Evolutionary conservation across 345 rosid species (phyloP), one percentile per base, ranked within the genome.

Genomic region (Sisymbrium altissimum): DNA sequence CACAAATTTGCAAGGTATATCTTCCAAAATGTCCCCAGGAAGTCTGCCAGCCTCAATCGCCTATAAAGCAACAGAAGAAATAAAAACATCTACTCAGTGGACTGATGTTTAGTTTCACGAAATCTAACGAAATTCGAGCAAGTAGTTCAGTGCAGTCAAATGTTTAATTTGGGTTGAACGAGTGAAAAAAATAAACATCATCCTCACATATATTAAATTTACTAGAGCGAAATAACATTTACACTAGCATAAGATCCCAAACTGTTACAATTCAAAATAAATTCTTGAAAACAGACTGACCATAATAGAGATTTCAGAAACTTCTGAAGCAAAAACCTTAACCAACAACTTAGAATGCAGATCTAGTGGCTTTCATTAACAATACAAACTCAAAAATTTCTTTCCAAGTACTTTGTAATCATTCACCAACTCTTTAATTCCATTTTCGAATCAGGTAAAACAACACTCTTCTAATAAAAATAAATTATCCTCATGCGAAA

Each of bases 1-100:
- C 73, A 83, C 68, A 68, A 80, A 96, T 79, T 87, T 88, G 89
- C 85, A 88, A 11, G 90, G 92, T 75, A 90, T 78, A 69, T 82
- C 91, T 67, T 84, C 96, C 83, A 86, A 78, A 77, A 87, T 67
- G 79, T 92, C 98, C 72, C 89, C 86, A 62, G 97, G 99, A 70
- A 96, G 83, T 77, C 83, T 84, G 14, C 98, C 98, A 78, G 90
- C 89, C 66, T 92, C 98, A 82, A 96, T 85, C 62, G 95, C 98
- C 99, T 96, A 32, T 72, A 74, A 53, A 40, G 54, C 29, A 62
- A 36, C 66, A 73, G 32, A n/a, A 21, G 8, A 52, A 61, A 33
- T 23, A 4, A 32, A 59, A 9, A 52, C 30, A 60, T n/a, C n/a
- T 25, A 54, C 23, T 57, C 62, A 71, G 53, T n/a, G 12, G 60